Evolutionary conservation across 352 stramenopile species (phyloP), one percentile per base, ranked within the genome.

Genomic region (Albugo candida): DNA sequence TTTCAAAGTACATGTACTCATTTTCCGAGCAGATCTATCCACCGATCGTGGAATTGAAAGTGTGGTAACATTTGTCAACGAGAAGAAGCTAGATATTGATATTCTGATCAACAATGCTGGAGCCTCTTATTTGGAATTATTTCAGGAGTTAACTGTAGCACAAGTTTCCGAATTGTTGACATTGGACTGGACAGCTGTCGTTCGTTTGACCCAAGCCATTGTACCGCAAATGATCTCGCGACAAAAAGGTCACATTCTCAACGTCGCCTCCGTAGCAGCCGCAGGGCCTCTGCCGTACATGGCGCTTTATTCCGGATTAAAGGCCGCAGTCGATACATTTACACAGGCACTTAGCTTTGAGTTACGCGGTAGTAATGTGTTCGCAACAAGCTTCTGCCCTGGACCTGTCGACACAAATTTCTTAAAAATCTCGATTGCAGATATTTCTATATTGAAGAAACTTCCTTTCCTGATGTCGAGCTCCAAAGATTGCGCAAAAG

Each of bases 41-140:
- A 83, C 63, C 1, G 36, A 53, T 2, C 49, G 63, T 1, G 75
- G 76, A 10, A 65, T 84, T n/a, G 39, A 65, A 31, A 72, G 59
- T 45, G 58, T 89, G 13, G 41, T 81, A 6, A 49, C 61, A n/a
- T 74, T 74, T 36, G 51, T 87, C 10, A 8, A 19, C 3, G 52
- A 73, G 35, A 70, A 81, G 43, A 56, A 81, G 19, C 45, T 83
- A 14, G 49, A 81, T 16, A 57, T 93, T 42, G 80, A 92, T 41
- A 79, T 94, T 36, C 64, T 94, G 5, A 56, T 94, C 36, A 92
- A 92, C 59, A 89, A 87, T 47, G 80, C 70, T 1, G 69, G 73
- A 4, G 55, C 60, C 0, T 63, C 64, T 21, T 24, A 70, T 8
- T 58, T 52, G 12, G 63, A 68, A 19, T 50, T 59, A 39, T 84